Base-by-base conservation (phyloP, 768 basidiomycete species). In the Thelephora aurantiotincta region DNA sequence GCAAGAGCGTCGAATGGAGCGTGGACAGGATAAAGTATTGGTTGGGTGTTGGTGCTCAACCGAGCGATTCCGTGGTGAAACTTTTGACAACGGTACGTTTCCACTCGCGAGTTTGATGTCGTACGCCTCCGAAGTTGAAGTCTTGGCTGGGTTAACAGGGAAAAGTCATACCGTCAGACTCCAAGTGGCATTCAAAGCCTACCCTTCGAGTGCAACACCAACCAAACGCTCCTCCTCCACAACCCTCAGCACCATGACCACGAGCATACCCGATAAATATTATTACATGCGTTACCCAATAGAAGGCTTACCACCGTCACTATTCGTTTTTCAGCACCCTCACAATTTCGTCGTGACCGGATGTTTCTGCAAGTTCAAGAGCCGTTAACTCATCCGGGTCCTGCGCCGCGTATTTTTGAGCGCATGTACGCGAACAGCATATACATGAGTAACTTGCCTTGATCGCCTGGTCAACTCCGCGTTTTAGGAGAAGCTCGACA, bases 11-110 rank as follows among this genome's bases (percentile, higher is more conserved):
- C n/a, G n/a, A 82, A 55, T 97, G 93, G 92, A 91, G 90, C 62
- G 80, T 82, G 20, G 81, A 87, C 55, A 77, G 94, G 60, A 88
- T 98, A 61, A 72, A 73, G 50, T 90, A 87, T 58, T 98, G 94
- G 94, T 63, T 97, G 35, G 72, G 72, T 33, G 77, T 82, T 14
- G 93, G 92, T 0, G 94, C 94, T 33, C 62, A 74, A 50, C 94
- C 94, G 1, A 83, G 78, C 41, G 79, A 80, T 58, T 71, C 82
- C 5, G 88, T 86, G 4, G 75, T 82, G 35, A 80, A 72, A 55
- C 57, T 97, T 53, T 64, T 98, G 57, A 79, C 84, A 59, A 68
- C 80, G 71, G 94, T 91, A 56, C 57, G 84, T 71, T 52, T 44
- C 6, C 26, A 1, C 38, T 5, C 14, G 38, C 22, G 18, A 22